Evolutionary conservation across 129 eudicot species (phyloP).

Genomic region (Deinandra increscens): DNA sequence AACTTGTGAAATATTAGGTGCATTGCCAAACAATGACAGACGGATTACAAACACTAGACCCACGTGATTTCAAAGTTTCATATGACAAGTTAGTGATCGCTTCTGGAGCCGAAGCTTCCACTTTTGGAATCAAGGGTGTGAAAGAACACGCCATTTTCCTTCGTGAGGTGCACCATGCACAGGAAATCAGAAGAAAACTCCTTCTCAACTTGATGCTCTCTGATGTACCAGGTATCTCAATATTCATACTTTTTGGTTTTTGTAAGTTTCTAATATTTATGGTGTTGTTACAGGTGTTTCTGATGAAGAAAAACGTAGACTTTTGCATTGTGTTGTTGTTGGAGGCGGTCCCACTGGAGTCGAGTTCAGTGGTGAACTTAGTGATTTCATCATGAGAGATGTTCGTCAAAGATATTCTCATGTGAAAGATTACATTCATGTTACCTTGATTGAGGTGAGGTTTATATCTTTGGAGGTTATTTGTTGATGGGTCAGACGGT

Average conservation of each 20-base stretch:
- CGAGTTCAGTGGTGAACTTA: conserved; percentile 96
- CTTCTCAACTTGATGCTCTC: conserved; percentile 89
- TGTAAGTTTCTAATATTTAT: background rate
- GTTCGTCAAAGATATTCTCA: conserved; percentile 87
- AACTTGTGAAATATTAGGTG: conserved; percentile 41
- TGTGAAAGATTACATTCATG: conserved; percentile 85
- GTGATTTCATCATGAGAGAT: conserved; percentile 89
- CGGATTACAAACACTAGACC: conserved; percentile 51
- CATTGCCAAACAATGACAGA: conserved; percentile 73
- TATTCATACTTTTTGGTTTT: background rate
- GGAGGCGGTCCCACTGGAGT: conserved; percentile 99
- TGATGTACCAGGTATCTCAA: conserved; percentile 74
- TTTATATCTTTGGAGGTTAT: conserved; percentile 11
- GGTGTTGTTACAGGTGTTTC: conserved; percentile 49
- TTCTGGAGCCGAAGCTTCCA: conserved; percentile 87
- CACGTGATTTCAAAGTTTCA: conserved; percentile 74
- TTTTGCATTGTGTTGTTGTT: conserved; percentile 91
- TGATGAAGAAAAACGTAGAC: conserved; percentile 87
- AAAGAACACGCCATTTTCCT: conserved; percentile 83
- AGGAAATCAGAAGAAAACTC: conserved; percentile 83
- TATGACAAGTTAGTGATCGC: conserved; percentile 92
- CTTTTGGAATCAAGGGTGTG: conserved; percentile 93
- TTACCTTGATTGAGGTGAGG: conserved; percentile 89
- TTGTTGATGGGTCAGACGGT: background rate
- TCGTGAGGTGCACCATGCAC: conserved; percentile 97